Evolutionary conservation across 2,329 filamentous ascomycete genomes (phyloP), one percentile per base, ranked within the genome.

Genomic region (Aschersonia sp.): DNA sequence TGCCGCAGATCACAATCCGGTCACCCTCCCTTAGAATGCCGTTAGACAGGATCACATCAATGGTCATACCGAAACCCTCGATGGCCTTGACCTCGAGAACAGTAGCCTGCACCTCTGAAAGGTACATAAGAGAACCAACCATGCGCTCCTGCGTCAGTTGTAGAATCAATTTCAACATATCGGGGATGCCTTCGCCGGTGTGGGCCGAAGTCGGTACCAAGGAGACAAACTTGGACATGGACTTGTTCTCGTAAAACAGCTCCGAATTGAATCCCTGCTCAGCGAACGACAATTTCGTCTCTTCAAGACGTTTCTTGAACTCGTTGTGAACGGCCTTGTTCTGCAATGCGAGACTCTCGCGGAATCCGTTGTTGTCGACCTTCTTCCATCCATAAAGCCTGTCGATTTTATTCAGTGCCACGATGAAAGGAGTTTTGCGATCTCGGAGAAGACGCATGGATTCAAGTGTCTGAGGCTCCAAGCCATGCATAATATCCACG

Each of bases 341-440:
- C 70, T 98, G 92, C 59, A 94, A 75, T 41, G 80, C 79, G 64
- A 98, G 72, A 68, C 84, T 91, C 65, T 97, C 91, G 60, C 88
- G 82, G 78, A 98, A 97, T 51, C 92, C 92, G 63, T 98, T 98
- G 78, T 98, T 95, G 60, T 92, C 89, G 52, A 96, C 88, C 72
- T 91, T 89, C 75, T 95, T 95, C 92, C 94, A 98, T 63, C 88
- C 89, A 64, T 96, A 98, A 12, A 98, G 81, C 78, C 92, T 89
- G 79, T 98, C 92, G 56, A 98, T 97, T 75, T 98, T 98, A 83
- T 98, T 98, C 61, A 98, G 75, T 1, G 94, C 94, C 41, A 98
- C 94, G 56, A 98, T 94, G 72, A 98, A 98, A 4, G 92, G 92
- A 29, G 92, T 98, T 70, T 92, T 94, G 59, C 88, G 80, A 59